Evolutionary conservation across 306 rosid species (phyloP).

Genomic region (Morella rubra): DNA sequence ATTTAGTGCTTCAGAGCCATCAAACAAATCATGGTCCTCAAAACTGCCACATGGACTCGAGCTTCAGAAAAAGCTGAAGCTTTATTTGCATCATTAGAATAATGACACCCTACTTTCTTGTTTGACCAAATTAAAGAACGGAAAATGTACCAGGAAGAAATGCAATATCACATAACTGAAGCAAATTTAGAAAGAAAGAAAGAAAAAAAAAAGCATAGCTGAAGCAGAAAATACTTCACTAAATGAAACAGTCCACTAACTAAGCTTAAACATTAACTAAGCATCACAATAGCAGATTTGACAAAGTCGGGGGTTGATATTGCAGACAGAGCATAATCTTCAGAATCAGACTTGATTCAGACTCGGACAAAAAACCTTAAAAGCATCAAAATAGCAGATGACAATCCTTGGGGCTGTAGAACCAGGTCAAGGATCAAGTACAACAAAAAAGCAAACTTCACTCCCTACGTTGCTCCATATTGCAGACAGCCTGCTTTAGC

Average conservation of each 20-base stretch:
- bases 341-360: no score
- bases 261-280: constrained; percentile 13
- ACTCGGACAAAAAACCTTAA: no score
- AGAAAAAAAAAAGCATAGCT: no score
- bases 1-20: no score
- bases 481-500: constrained; percentile 24
- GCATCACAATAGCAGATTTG: neutral
- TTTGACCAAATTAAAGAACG: neutral
- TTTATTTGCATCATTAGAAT: neutral
- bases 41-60: neutral
- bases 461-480: constrained; percentile 14
- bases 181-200: no score
- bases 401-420: constrained; percentile 2
- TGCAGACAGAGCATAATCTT: no score
- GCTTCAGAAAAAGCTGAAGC: neutral
- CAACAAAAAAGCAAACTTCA: neutral
- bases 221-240: constrained; percentile 20
- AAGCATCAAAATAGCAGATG: no score
- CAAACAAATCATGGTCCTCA: no score
- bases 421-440: neutral
- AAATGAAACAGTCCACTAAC: constrained; percentile 12
- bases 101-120: neutral
- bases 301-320: no score
- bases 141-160: constrained; percentile 4
- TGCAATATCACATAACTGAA: constrained; percentile 10